Base-by-base conservation (phyloP, 2,329 filamentous ascomycete species). In the Ophiobolus disseminans region DNA sequence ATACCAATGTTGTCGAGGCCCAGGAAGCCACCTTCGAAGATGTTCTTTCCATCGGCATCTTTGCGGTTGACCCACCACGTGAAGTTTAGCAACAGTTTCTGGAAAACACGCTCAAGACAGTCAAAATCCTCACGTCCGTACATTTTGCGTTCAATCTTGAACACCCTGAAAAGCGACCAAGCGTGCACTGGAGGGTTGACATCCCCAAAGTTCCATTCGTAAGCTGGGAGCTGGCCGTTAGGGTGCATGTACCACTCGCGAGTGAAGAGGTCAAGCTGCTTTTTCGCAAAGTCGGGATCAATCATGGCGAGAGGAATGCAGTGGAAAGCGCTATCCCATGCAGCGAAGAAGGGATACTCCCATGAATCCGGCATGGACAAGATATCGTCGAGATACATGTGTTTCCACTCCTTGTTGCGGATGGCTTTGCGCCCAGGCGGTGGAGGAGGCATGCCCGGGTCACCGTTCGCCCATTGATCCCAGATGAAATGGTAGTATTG, bases 1-100 rank as follows among this genome's bases (percentile, higher is more conserved):
- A 97, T 78, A 44, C 94, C 94, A 72, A 97, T 97, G 71, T 97
- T 97, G 82, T 97, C 93, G 42, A 97, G 80, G 36, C 93, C 93
- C 6, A 97, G 79, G 80, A 97, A 97, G 34, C 93, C 93, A 60
- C 93, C 94, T 69, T 97, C 94, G 61, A 97, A 97, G 21, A 97
- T 89, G 66, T 97, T 97, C 78, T 97, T 97, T 65, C 91, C 93
- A 8, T 96, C 90, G 9, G 83, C 82, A 65, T 97, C 93, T 75
- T 97, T 97, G 49, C 93, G 88, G 72, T 97, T 97, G 16, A 97
- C 93, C 93, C 93, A 97, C 94, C 94, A 97, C 3, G 94, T 97
- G 73, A 97, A 97, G 77, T 97, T 97, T 55, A 97, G 80, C 19
- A 97, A 79, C 51, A 97, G 76, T 74, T 97, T 97, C 69, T 97